Conservation (phyloP, 768 basidiomycete genomes). For the Myochromella boudieri region DNA sequence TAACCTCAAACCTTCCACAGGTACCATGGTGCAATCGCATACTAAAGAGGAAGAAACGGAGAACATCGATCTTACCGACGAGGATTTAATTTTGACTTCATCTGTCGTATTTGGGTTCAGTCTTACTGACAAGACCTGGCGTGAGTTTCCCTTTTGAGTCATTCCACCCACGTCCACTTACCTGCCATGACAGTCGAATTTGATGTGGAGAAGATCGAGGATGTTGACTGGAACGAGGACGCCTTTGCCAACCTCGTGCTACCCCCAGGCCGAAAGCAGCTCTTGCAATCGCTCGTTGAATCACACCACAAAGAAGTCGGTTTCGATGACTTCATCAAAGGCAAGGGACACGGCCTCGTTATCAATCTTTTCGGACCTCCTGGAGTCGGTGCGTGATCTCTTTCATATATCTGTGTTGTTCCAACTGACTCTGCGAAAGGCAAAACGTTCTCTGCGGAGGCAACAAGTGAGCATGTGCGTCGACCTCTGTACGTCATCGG, state of each 20-base stretch:
- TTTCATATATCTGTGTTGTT: neutral
- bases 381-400: constrained; percentile 43
- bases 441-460: constrained; percentile 57
- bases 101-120: constrained; percentile 63
- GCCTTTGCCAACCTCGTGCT: constrained; percentile 58
- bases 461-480: constrained; percentile 51
- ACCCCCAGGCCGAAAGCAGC: constrained; percentile 45
- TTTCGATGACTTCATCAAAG: constrained; percentile 60
- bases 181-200: constrained; percentile 47
- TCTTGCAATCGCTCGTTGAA: constrained; percentile 52
- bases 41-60: neutral
- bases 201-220: constrained; percentile 50
- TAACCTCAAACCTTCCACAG: constrained; percentile 2
- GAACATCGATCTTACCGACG: constrained; percentile 43
- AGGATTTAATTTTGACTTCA: constrained; percentile 55
- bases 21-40: constrained; percentile 19
- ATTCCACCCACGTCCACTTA: neutral
- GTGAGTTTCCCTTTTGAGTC: constrained; percentile 31
- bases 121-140: constrained; percentile 56
- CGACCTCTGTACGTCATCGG: constrained; percentile 51
- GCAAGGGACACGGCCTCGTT: constrained; percentile 52
- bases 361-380: constrained; percentile 56
- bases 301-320: constrained; percentile 48
- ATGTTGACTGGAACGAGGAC: constrained; percentile 53
- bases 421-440: constrained; percentile 21